Base-by-base conservation (phyloP, 2,329 filamentous ascomycete genomes). In the Fusarium nygamai region DNA sequence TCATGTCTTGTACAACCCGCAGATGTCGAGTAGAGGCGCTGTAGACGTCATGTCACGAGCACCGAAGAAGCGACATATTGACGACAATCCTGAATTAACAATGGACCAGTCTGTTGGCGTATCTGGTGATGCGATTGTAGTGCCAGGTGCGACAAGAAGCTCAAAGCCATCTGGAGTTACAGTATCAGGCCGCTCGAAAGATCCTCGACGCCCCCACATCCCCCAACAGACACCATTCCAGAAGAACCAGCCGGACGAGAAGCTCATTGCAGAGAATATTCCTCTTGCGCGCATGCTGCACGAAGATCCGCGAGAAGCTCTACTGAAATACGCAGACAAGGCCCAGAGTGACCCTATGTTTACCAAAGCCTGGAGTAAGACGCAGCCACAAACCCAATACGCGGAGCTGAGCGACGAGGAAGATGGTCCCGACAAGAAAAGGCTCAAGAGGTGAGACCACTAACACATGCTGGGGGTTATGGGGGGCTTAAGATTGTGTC, bases 301-400 rank as follows among this genome's bases (percentile, higher is more conserved):
- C 82, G 96, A 99, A 82, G 96, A 99, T 85, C 96, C 96, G 1
- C 88, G 96, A 73, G 96, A 98, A 83, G 96, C 96, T 51, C 85
- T 99, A 79, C 85, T 99, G 69, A 98, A 97, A 85, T 99, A 98
- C 86, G 96, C 95, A 43, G 94, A 97, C 63, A 92, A 97, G 80
- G 95, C 95, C 19, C 91, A 97, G 83, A 96, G 94, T 81, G 95
- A 98, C 81, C 96, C 95, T 2, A 88, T 98, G 78, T 99, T 98
- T 80, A 99, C 96, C 36, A 94, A 93, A 76, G 96, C 95, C 22
- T 99, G 95, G 93, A 93, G 93, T 80, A 89, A 92, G 77, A 98
- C 95, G 43, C 96, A 98, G 84, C 96, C 96, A 0, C 92, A 95
- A 76, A 94, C 95, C 33, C 92, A 98, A 75, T 99, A 97, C 85